Evolutionary conservation across 116 monocot species (phyloP), one percentile per base, ranked within the genome.

Genomic region (Posidonia oceanica): DNA sequence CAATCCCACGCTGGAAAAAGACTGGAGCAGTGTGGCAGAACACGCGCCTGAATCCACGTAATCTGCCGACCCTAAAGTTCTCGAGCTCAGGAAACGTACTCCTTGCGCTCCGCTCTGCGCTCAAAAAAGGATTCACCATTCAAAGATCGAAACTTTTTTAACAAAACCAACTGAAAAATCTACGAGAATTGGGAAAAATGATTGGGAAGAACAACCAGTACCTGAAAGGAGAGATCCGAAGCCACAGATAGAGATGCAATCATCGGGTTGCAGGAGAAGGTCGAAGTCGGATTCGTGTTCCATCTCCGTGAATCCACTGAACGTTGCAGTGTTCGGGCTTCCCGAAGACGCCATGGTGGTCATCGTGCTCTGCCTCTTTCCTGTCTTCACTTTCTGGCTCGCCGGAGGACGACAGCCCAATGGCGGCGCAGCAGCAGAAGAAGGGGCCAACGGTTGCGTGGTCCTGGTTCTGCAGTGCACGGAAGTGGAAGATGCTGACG

Each of bases 211-310:
- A n/a, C n/a, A n/a, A 29, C 17, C 7, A 22, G 58, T 70, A 89
- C 89, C 87, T 54, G 97, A 97, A 62, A 97, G 92, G 61, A 97
- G 97, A 72, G 97, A 97, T 1, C 97, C 97, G 76, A 97, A 97
- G 78, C 97, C 92, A 64, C 85, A 83, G 54, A 97, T 65, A 79
- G 85, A 89, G 69, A 97, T 53, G 71, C 63, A 67, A 54, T 89
- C 97, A 39, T 92, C 82, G 56, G 80, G 37, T 1, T 80, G 75
- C 15, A 78, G 12, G 38, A 89, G 44, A 54, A 83, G 20, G 39
- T 85, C 78, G 79, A 97, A 92, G 52, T 92, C 92, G 59, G 69
- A 61, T 14, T 75, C 83, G 44, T 75, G 71, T 76, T 61, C 52
- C 55, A 72, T 51, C 44, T 72, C 74, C 56, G 44, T 18, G 64